Base-by-base conservation (phyloP, 2,329 filamentous ascomycete genomes). In the Tolypocladium paradoxum region DNA sequence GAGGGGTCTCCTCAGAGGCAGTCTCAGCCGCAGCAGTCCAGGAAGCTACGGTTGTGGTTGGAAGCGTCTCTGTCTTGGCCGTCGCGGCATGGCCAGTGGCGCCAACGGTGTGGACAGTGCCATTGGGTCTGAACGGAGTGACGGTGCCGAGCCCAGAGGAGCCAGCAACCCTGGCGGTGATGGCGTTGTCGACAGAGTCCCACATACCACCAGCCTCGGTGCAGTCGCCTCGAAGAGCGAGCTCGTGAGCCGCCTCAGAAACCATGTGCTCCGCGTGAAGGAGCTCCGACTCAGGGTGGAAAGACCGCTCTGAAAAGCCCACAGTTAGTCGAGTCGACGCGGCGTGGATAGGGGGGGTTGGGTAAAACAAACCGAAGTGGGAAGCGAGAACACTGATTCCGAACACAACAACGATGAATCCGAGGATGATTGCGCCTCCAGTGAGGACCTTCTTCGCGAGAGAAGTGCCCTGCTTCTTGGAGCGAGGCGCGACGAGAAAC, bases 301-400 rank as follows among this genome's bases (percentile, higher is more conserved):
- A 40, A 16, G 47, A 34, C 12, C 47, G 50, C 22, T 54, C 54
- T 49, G 50, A 6, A 48, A 22, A 29, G 11, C 20, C 6, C 9
- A 4, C 27, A 7, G 18, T 31, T 16, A 31, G 27, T 31, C 9
- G 24, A 29, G 43, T 31, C 9, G 2, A 14, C 8, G 16, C 24
- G 6, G n/a, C 27, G 12, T 18, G 27, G n/a, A n/a, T n/a, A 9
- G 3, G 2, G 6, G 6, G 43, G 27, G 24, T 6, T 11, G 4
- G n/a, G 36, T 4, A 2, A 14, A 16, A 52, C 43, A 16, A 52
- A 52, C 50, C 59, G 51, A 61, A 66, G 43, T 53, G 33, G 52
- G 63, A 58, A 27, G 61, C 61, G 40, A 67, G 37, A 36, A 68
- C 36, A 16, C 63, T 62, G 47, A 67, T 60, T 29, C 60, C 62